Percentiles rank a stretch among this genome's conserved stretches.
Evolutionary conservation across 345 rosid species (phyloP).

Genomic region (Firmiana major): DNA sequence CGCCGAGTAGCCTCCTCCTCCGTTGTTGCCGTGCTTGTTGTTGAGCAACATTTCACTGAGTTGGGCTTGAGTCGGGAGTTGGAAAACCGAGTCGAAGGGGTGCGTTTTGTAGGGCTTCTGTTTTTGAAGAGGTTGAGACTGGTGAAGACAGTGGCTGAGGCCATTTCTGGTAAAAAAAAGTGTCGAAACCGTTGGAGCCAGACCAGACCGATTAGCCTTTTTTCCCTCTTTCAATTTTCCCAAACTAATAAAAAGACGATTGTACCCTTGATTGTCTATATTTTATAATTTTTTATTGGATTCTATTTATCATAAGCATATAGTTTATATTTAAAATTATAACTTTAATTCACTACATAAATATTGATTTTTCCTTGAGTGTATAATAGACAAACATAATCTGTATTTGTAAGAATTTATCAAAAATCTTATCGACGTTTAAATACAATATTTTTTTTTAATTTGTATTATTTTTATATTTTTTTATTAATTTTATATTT

Average conservation of each 20-base stretch:
- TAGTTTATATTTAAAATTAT: no score
- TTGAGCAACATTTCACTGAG: conserved; percentile 48
- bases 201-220: background rate
- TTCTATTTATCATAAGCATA: no score
- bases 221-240: background rate
- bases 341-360: no score
- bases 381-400: no score
- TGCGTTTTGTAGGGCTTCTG: background rate
- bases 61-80: conserved; percentile 16
- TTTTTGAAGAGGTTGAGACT: conserved; percentile 28
- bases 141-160: conserved; percentile 23
- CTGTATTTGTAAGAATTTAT: no score
- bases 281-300: no score
- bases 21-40: conserved; percentile 24
- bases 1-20: conserved; percentile 33
- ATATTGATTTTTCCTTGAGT: no score
- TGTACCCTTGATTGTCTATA: background rate
- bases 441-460: no score
- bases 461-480: no score
- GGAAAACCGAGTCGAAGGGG: conserved; percentile 7
- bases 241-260: background rate
- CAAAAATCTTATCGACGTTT: no score
- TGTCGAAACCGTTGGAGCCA: background rate
- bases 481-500: no score
- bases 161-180: background rate